phyloP scores from a whole-genome alignment of 2,329 filamentous ascomycete species.

The Pseudogymnoascus sp. region DNA sequence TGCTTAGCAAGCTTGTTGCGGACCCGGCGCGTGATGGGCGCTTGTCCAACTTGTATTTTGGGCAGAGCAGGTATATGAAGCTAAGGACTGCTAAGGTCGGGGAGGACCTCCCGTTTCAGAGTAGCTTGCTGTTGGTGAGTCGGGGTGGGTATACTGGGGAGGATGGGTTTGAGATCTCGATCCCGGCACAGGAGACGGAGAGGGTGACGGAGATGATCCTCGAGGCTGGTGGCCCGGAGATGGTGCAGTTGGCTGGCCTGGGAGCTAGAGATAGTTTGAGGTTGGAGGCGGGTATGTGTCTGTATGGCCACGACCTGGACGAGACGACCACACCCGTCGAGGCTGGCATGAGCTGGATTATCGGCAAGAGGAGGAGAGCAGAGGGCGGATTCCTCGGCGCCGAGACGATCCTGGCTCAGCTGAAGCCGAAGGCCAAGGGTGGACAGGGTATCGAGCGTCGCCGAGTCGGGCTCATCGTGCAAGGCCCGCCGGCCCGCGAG shows the following conservation, averaged over 20 bases:
- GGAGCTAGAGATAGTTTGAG: conserved; percentile 87
- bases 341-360: conserved; percentile 68
- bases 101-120: conserved; percentile 31
- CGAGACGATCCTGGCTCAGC: conserved; percentile 67
- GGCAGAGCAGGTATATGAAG: conserved; percentile 60
- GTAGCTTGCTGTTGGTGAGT: conserved; percentile 61
- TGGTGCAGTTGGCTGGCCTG: conserved; percentile 74
- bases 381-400: conserved; percentile 77
- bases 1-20: conserved; percentile 60
- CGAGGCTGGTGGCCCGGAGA: conserved; percentile 47
- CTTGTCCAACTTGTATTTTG: conserved; percentile 72
- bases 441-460: conserved; percentile 63
- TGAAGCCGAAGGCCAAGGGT: conserved; percentile 66
- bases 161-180: conserved; percentile 95
- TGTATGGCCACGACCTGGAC: conserved; percentile 98
- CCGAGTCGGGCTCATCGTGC: conserved; percentile 72
- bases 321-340: conserved; percentile 66
- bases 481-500: conserved; percentile 84
- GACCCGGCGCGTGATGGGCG: conserved; percentile 39
- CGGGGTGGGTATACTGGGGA: conserved; percentile 95
- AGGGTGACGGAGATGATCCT: conserved; percentile 55
- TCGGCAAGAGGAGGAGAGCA: conserved; percentile 67
- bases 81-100: conserved; percentile 49
- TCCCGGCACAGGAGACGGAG: conserved; percentile 59
- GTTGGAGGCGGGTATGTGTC: conserved; percentile 94